Percentiles rank a stretch among this genome's conserved stretches.
These are phyloP conservation scores for Poteriospumella lacustris DNA, from an alignment of 108 stramenopile species.

Conservation along the genomic window DNA sequence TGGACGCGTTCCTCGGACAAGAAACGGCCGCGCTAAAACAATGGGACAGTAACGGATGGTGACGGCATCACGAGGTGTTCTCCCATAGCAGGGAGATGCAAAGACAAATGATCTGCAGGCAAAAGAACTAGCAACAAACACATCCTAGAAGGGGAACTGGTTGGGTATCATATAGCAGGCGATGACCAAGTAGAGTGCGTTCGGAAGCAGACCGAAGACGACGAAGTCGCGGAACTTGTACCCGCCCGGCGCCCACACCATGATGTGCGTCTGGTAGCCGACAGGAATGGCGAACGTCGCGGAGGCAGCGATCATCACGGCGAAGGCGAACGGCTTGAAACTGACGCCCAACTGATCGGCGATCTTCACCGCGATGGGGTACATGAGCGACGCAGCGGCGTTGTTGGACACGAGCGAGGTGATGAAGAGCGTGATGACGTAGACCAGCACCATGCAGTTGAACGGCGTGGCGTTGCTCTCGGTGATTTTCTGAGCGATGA, in stretches of 20 bases:
- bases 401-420: constrained; percentile 43
- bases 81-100: too few relatives aligned
- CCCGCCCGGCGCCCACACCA: constrained; percentile 42
- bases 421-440: constrained; percentile 33
- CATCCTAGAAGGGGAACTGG: too few relatives aligned
- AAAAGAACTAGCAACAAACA: too few relatives aligned
- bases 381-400: constrained; percentile 34
- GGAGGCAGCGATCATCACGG: constrained; percentile 37
- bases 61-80: too few relatives aligned
- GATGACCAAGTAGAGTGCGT: constrained; percentile 29
- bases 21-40: too few relatives aligned
- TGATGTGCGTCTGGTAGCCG: constrained; percentile 43
- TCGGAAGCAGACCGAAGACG: constrained; percentile 32
- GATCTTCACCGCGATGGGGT: constrained; percentile 34
- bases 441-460: constrained; percentile 28
- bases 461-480: not conserved
- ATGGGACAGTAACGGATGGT: too few relatives aligned
- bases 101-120: too few relatives aligned
- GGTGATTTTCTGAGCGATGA: constrained; percentile 4
- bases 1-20: too few relatives aligned
- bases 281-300: constrained; percentile 38
- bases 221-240: constrained; percentile 42
- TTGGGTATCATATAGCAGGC: constrained; percentile 27
- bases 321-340: constrained; percentile 37
- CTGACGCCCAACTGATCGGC: constrained; percentile 31